phyloP scores from a whole-genome alignment of 257 asterid species.

The Solanum bulbocastanum region DNA sequence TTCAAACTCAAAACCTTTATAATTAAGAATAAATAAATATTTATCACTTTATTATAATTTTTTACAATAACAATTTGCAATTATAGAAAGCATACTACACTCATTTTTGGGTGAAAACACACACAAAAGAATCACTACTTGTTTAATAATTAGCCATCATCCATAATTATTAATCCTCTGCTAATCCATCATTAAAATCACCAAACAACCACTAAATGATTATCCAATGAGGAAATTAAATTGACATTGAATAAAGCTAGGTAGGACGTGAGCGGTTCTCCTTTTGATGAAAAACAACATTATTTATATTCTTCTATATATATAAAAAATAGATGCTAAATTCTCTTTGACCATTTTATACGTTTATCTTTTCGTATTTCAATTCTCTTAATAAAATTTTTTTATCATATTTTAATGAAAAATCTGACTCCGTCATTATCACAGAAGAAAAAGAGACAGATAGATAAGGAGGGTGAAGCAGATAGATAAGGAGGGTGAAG shows the following conservation, averaged over 20 bases:
- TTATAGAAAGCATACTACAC: not conserved
- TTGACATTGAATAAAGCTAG: not conserved
- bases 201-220: not conserved
- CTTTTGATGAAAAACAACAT: too few relatives aligned
- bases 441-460: too few relatives aligned
- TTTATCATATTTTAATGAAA: too few relatives aligned
- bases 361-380: too few relatives aligned
- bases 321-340: too few relatives aligned
- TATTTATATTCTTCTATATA: too few relatives aligned
- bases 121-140: not conserved
- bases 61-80: too few relatives aligned
- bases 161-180: not conserved
- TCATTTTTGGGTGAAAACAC: not conserved
- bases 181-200: not conserved
- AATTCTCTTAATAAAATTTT: too few relatives aligned
- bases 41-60: too few relatives aligned
- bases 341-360: too few relatives aligned
- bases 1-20: too few relatives aligned
- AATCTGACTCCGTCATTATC: rapidly evolving
- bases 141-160: not conserved
- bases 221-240: not conserved
- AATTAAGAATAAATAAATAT: too few relatives aligned
- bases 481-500: not conserved
- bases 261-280: not conserved
- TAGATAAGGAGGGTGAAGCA: not conserved